These are phyloP conservation scores for Ilyonectria sp. DNA, from an alignment of 2,329 filamentous ascomycete genomes.

Conservation along the genomic window DNA sequence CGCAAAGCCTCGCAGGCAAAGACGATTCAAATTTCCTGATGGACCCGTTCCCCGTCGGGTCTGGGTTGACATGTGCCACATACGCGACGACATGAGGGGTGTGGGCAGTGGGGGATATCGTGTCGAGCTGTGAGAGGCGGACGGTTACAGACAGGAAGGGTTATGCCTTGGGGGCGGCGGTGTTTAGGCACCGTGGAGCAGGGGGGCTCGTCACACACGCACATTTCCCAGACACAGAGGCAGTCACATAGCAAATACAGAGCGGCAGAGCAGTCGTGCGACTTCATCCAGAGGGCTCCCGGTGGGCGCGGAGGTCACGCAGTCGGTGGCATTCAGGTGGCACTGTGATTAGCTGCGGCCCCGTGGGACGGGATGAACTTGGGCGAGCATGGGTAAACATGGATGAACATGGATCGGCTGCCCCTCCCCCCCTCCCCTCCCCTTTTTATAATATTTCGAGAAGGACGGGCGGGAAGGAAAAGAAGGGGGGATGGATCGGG, in stretches of 20 bases:
- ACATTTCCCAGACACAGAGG: not conserved
- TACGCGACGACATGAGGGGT: constrained; percentile 16
- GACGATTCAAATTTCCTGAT: constrained; percentile 2
- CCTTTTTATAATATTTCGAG: constrained; percentile 22
- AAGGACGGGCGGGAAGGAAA: constrained; percentile 25
- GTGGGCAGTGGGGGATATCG: constrained; percentile 41
- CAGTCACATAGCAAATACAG: not conserved
- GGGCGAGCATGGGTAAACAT: constrained; percentile 8
- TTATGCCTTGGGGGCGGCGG: constrained; percentile 33
- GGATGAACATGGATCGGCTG: constrained; percentile 7
- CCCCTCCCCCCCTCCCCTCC: not conserved
- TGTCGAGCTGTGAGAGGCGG: constrained; percentile 54
- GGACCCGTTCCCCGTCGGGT: not conserved
- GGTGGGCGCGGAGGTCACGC: constrained; percentile 5
- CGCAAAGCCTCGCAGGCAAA: not conserved
- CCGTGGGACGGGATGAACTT: constrained; percentile 2
- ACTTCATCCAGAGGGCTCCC: not conserved
- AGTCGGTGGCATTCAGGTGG: constrained; percentile 6
- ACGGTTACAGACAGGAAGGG: constrained; percentile 30
- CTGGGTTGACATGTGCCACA: constrained; percentile 45
- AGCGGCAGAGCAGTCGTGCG: not conserved
- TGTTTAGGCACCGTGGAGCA: constrained; percentile 4
- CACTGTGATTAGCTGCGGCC: not conserved
- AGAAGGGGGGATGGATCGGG: constrained; percentile 28
- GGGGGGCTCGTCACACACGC: constrained; percentile 2